Evolutionary conservation across 106 monocot species (phyloP).

Genomic region (Narthecium ossifragum): DNA sequence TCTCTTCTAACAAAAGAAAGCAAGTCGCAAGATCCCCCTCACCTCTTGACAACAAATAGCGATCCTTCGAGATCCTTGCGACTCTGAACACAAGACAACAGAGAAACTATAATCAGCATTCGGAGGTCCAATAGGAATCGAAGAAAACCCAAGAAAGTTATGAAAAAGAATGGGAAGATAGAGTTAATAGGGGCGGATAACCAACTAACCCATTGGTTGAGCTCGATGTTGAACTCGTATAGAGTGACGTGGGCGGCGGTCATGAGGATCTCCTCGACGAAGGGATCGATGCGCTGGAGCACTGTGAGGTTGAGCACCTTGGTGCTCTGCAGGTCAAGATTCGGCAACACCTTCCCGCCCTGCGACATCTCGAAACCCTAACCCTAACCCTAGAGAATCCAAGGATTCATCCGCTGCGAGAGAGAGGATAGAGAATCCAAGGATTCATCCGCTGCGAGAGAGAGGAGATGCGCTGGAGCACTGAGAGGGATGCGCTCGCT

Average conservation of each 20-base stretch:
- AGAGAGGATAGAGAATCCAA: too few species aligned
- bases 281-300: constrained; percentile 84
- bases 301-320: constrained; percentile 85
- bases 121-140: neutral
- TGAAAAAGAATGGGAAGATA: neutral
- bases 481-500: too few species aligned
- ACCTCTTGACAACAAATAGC: constrained; percentile 93
- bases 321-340: constrained; percentile 28
- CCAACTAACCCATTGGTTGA: constrained; percentile 73
- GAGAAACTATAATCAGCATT: neutral
- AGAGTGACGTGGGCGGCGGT: constrained; percentile 88
- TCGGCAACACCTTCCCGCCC: neutral
- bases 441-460: too few species aligned
- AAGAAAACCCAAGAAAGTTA: neutral
- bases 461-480: too few species aligned
- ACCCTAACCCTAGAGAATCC: too few species aligned
- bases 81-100: constrained; percentile 36
- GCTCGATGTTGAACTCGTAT: constrained; percentile 90
- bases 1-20: too few species aligned
- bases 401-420: too few species aligned
- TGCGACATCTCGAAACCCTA: neutral
- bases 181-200: too few species aligned
- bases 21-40: too few species aligned
- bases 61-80: constrained; percentile 95
- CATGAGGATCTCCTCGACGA: constrained; percentile 87